These are phyloP conservation scores for Ceratocystis albifundus DNA, from an alignment of 2,329 filamentous ascomycete species.

Conservation along the genomic window DNA sequence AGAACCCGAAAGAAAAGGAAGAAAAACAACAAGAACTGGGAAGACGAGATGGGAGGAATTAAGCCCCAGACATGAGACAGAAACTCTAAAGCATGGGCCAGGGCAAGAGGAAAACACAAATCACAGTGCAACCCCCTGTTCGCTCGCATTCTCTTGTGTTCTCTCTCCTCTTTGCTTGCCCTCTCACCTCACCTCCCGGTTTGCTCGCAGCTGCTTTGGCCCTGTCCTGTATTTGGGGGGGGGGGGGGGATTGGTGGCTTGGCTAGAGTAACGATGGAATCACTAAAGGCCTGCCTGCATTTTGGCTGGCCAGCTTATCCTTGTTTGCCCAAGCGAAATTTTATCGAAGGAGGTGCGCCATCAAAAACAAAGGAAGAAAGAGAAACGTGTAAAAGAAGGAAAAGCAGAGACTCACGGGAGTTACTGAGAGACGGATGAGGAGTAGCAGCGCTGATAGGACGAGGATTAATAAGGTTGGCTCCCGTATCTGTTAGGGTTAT, in stretches of 20 bases:
- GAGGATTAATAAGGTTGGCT: slow-evolving; percentile 11
- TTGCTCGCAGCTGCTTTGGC: background rate
- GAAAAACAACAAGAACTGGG: background rate
- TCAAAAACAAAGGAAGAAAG: background rate
- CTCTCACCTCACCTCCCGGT: background rate
- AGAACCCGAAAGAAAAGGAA: background rate
- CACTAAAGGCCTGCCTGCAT: background rate
- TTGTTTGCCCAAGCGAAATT: slow-evolving; percentile 13
- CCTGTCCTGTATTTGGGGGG: background rate
- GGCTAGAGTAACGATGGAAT: background rate
- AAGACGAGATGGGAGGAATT: background rate
- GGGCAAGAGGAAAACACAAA: slow-evolving; percentile 11
- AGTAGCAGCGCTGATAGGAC: background rate
- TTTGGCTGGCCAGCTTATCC: slow-evolving; percentile 9
- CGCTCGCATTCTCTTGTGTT: background rate
- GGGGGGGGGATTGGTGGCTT: slow-evolving; percentile 3
- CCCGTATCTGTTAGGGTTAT: background rate
- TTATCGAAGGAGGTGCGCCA: slow-evolving; percentile 15
- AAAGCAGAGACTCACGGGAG: background rate
- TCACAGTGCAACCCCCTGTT: background rate
- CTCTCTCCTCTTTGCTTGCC: no score
- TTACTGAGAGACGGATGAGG: no score
- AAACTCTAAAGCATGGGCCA: slow-evolving; percentile 12
- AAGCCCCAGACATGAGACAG: slow-evolving; percentile 12
- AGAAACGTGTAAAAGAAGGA: background rate